These are phyloP conservation scores for Dendrobium huoshanense DNA, from an alignment of 106 monocot species.

Conservation along the genomic window DNA sequence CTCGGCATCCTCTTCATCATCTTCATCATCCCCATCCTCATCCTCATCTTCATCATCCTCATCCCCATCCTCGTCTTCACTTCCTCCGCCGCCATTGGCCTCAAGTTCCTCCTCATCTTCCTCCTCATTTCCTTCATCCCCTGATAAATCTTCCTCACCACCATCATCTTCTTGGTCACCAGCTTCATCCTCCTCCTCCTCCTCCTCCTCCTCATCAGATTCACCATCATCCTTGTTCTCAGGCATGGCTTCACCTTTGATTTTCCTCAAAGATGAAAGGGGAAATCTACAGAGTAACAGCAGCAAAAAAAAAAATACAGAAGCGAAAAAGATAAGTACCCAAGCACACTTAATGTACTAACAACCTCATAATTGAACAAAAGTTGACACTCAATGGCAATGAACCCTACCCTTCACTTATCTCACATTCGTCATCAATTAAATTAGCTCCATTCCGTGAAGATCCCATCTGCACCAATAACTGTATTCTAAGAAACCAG, in stretches of 20 bases:
- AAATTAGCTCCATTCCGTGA: not conserved
- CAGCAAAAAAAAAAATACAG: not conserved
- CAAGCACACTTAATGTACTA: not conserved
- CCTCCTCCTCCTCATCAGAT: constrained; percentile 8
- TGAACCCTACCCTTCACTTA: not conserved
- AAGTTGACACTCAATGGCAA: not conserved
- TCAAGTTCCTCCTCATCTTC: constrained; percentile 6
- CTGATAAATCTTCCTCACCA: constrained; percentile 6
- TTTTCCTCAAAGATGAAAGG: not conserved
- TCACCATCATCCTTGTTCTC: constrained; percentile 8
- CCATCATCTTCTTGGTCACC: constrained; percentile 7
- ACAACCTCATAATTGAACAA: not conserved
- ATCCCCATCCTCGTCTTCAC: not conserved
- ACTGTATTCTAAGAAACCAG: not conserved
- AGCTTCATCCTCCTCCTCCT: constrained; percentile 4
- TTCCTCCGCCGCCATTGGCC: not conserved
- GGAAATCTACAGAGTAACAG: constrained; percentile 2
- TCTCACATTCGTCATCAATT: not conserved
- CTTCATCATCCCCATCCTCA: constrained; percentile 1
- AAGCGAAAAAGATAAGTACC: not conserved
- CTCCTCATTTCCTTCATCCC: constrained; percentile 6
- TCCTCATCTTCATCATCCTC: constrained; percentile 3
- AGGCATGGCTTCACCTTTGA: not conserved
- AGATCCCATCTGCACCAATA: not conserved
- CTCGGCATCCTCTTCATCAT: constrained; percentile 3